Evolutionary conservation across 2,329 filamentous ascomycete species (phyloP).

Genomic region (Cladosporium sp.): DNA sequence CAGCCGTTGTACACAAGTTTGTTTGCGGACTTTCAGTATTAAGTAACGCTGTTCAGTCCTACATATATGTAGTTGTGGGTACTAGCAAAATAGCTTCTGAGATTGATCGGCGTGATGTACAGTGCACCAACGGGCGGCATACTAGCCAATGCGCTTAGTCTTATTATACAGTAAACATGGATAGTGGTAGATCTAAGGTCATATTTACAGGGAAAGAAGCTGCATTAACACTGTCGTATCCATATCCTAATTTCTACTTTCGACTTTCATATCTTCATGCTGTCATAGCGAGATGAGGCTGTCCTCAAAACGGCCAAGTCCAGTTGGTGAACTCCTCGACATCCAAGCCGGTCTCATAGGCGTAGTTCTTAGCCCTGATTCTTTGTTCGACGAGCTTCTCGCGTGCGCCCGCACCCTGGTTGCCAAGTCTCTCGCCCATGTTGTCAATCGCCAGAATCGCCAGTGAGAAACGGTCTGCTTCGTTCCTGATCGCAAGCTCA

Average conservation of each 20-base stretch:
- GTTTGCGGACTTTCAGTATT: no score
- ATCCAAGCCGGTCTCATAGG: conserved; percentile 71
- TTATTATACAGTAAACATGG: no score
- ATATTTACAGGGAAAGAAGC: not conserved
- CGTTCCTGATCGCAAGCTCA: conserved; percentile 74
- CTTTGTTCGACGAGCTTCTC: conserved; percentile 66
- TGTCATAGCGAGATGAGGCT: not conserved
- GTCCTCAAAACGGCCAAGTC: conserved; percentile 56
- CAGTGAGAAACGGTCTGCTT: conserved; percentile 73
- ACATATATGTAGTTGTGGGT: no score
- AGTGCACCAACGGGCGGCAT: no score
- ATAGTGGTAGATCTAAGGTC: no score
- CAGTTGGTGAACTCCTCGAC: conserved; percentile 65
- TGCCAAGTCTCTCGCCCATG: conserved; percentile 59
- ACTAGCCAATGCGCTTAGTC: no score
- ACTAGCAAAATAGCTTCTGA: no score
- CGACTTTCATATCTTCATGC: not conserved
- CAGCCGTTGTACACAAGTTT: not conserved
- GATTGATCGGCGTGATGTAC: no score
- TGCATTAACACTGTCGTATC: not conserved
- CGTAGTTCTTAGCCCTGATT: conserved; percentile 63
- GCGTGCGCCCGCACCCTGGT: conserved; percentile 61
- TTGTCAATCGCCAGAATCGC: conserved; percentile 76
- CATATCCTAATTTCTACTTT: not conserved
- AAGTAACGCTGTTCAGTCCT: no score